Evolutionary conservation across 2,329 filamentous ascomycete species (phyloP).

Genomic region (Scedosporium boydii): DNA sequence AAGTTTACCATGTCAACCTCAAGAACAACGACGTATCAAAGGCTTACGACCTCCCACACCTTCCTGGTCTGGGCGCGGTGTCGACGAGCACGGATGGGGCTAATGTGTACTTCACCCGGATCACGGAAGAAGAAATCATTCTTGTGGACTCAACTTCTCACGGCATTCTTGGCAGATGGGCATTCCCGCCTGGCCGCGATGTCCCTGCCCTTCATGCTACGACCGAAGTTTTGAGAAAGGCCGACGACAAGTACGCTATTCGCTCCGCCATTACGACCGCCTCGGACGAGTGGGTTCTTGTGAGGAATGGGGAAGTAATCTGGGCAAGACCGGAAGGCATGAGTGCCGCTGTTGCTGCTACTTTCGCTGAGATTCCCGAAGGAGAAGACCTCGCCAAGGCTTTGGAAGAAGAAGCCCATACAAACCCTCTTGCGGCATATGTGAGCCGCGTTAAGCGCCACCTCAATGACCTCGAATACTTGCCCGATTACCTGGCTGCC

Average conservation of each 20-base stretch:
- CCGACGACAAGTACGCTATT: conserved; percentile 60
- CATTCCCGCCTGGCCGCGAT: conserved; percentile 35
- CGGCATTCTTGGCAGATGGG: conserved; percentile 67
- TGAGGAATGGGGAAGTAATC: conserved; percentile 69
- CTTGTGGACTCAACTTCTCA: conserved; percentile 71
- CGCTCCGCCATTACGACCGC: conserved; percentile 62
- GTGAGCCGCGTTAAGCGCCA: conserved; percentile 80
- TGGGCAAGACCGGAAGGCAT: conserved; percentile 81
- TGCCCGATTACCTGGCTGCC: conserved; percentile 63
- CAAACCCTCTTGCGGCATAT: conserved; percentile 73
- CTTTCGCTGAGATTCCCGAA: conserved; percentile 69
- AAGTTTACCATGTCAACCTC: conserved; percentile 76
- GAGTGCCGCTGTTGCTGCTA: conserved; percentile 67
- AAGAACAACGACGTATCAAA: conserved; percentile 61
- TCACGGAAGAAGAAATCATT: conserved; percentile 64
- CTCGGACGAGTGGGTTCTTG: conserved; percentile 68
- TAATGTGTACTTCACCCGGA: conserved; percentile 81
- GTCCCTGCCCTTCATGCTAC: conserved; percentile 54
- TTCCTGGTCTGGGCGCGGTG: conserved; percentile 64
- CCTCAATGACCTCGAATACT: conserved; percentile 61
- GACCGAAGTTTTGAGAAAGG: conserved; percentile 73
- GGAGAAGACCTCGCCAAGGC: conserved; percentile 68
- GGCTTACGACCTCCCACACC: conserved; percentile 67
- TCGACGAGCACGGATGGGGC: conserved; percentile 67
- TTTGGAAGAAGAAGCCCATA: conserved; percentile 77